Conservation (phyloP, 441 rosid genomes). For the Erodium trifolium region DNA sequence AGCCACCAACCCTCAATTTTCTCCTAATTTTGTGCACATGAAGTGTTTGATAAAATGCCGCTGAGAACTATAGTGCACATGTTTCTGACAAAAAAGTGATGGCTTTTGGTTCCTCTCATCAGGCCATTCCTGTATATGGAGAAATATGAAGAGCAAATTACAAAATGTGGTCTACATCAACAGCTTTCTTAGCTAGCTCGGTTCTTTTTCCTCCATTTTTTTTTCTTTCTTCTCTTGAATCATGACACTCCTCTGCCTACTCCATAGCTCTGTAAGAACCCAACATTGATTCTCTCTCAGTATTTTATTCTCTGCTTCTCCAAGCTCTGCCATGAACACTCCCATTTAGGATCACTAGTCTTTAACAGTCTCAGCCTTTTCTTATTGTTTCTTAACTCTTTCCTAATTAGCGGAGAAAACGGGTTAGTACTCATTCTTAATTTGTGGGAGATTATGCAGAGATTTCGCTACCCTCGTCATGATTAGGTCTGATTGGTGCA, state of each 20-base stretch:
- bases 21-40: background rate
- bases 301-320: too few relatives aligned
- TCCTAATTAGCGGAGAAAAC: conserved; percentile 12
- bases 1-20: background rate
- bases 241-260: conserved; percentile 35
- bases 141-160: conserved; percentile 14
- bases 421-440: background rate
- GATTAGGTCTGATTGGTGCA: conserved; percentile 30
- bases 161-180: conserved; percentile 28
- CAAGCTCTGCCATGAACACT: background rate
- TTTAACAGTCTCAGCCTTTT: conserved; percentile 20
- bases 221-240: conserved; percentile 38
- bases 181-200: conserved; percentile 11
- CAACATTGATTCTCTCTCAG: conserved; percentile 14
- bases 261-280: conserved; percentile 47
- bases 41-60: conserved; percentile 17
- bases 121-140: conserved; percentile 5
- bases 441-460: conserved; percentile 27
- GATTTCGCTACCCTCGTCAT: conserved; percentile 27
- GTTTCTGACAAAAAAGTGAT: conserved; percentile 28
- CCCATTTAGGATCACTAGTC: background rate
- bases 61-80: conserved; percentile 18
- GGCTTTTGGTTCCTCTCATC: conserved; percentile 19
- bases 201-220: background rate
- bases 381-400: background rate